phyloP scores from a whole-genome alignment of 1,284 basidiomycete genomes.

The Coniophora puteana region DNA sequence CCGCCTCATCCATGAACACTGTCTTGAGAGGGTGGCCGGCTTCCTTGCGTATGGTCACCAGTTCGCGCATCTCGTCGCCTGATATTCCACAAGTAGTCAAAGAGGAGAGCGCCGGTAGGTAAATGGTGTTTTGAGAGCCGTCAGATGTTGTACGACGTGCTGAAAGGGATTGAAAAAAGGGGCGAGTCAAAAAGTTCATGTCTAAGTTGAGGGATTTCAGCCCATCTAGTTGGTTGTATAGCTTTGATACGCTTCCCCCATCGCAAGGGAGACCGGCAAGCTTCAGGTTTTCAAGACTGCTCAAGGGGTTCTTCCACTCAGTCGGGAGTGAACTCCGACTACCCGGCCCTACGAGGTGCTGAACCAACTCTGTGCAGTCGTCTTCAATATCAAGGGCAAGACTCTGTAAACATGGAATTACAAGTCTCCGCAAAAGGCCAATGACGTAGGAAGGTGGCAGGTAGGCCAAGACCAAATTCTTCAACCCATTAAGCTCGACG shows the following conservation, averaged over 20 bases:
- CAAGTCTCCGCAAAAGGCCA: slow-evolving; percentile 45
- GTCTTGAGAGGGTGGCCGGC: slow-evolving; percentile 40
- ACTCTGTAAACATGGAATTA: slow-evolving; percentile 41
- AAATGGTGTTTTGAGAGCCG: slow-evolving; percentile 6
- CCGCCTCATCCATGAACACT: slow-evolving; percentile 41
- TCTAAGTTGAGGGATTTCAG: slow-evolving; percentile 40
- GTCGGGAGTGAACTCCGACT: slow-evolving; percentile 22
- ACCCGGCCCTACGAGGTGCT: slow-evolving; percentile 31
- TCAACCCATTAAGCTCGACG: slow-evolving; percentile 45
- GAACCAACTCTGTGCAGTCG: slow-evolving; percentile 45
- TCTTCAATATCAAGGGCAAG: slow-evolving; percentile 51
- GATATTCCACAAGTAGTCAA: slow-evolving; percentile 42
- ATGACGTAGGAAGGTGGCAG: slow-evolving; percentile 39
- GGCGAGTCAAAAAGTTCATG: slow-evolving; percentile 24
- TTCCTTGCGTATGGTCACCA: slow-evolving; percentile 40
- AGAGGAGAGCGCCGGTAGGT: slow-evolving; percentile 32
- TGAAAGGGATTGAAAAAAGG: slow-evolving; percentile 39
- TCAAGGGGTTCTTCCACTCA: slow-evolving; percentile 34
- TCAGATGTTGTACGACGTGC: slow-evolving; percentile 10
- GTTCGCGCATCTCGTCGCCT: slow-evolving; percentile 35
- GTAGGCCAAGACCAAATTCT: slow-evolving; percentile 44
- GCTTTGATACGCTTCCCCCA: slow-evolving; percentile 21
- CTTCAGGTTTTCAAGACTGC: slow-evolving; percentile 43
- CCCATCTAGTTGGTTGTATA: slow-evolving; percentile 42
- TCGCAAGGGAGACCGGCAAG: slow-evolving; percentile 43